Conservation (phyloP, 2,329 filamentous ascomycete species). For the Alternaria triticina region DNA sequence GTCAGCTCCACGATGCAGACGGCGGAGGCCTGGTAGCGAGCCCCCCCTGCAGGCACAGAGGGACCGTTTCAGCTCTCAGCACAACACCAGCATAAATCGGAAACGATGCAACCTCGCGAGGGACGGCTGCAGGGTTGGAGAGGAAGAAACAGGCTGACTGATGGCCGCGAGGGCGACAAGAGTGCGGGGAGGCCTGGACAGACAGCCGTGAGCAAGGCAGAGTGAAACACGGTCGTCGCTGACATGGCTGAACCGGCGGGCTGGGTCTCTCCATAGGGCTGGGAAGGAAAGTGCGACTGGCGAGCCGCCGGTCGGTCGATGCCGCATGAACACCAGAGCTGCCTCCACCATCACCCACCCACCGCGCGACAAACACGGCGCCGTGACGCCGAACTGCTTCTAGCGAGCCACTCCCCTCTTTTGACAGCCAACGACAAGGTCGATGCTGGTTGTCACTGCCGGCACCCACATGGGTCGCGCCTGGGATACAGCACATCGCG, state of each 20-base stretch:
- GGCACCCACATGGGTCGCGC: slow-evolving; percentile 4
- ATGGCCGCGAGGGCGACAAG: slow-evolving; percentile 21
- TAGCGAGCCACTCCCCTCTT: slow-evolving; percentile 1
- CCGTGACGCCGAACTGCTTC: slow-evolving; percentile 1
- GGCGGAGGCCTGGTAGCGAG: slow-evolving; percentile 4
- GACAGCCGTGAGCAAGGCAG: slow-evolving; percentile 8
- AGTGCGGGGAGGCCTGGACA: slow-evolving; percentile 20
- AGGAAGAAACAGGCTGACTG: slow-evolving; percentile 14
- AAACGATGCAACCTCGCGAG: slow-evolving; percentile 17
- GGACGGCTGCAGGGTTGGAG: slow-evolving; percentile 6
- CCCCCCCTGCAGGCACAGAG: not conserved
- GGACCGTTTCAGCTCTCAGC: slow-evolving; percentile 8
- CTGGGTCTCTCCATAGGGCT: slow-evolving; percentile 24
- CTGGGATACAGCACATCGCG: slow-evolving; percentile 1
- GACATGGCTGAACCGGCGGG: slow-evolving; percentile 30
- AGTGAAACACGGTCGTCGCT: slow-evolving; percentile 31
- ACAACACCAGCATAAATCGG: slow-evolving; percentile 5
- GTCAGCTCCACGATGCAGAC: not conserved
- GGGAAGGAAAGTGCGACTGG: slow-evolving; percentile 19
- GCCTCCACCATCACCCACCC: not conserved
- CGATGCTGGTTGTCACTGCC: slow-evolving; percentile 3
- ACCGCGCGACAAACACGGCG: slow-evolving; percentile 1
- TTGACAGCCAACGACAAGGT: not conserved
- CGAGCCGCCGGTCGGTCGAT: slow-evolving; percentile 10
- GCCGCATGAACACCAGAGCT: slow-evolving; percentile 14